These are phyloP conservation scores for Ophiostoma pallidulum DNA, from an alignment of 2,329 filamentous ascomycete species.

Conservation along the genomic window DNA sequence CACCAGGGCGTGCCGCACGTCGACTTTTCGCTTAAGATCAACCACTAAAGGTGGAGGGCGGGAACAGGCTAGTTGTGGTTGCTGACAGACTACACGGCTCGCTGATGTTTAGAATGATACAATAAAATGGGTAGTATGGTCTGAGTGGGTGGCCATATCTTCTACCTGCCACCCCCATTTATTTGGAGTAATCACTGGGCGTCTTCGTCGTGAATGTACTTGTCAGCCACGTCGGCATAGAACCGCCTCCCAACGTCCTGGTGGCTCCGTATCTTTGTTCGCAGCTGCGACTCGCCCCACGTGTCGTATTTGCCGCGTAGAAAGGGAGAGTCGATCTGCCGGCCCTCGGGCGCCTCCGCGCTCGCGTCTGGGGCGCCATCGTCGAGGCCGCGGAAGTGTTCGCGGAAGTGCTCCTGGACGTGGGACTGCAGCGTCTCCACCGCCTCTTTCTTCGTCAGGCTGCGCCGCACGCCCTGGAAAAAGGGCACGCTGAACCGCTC, in stretches of 20 bases:
- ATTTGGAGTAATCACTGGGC: too few relatives aligned
- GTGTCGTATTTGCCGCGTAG: conserved; percentile 40
- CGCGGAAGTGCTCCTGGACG: conserved; percentile 26
- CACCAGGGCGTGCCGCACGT: conserved; percentile 92
- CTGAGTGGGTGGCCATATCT: too few relatives aligned
- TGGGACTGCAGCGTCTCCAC: conserved; percentile 29
- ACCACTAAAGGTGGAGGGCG: conserved; percentile 19
- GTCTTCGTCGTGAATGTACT: too few relatives aligned
- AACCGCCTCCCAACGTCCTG: conserved; percentile 37
- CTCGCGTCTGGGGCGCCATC: background rate
- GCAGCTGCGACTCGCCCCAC: conserved; percentile 44
- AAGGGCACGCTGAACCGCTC: conserved; percentile 37
- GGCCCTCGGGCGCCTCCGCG: conserved; percentile 26
- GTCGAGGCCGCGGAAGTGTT: background rate
- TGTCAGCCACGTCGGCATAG: conserved; percentile 38
- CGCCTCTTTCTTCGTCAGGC: conserved; percentile 35
- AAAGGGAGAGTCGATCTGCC: conserved; percentile 39
- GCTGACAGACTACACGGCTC: too few relatives aligned
- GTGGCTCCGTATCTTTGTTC: conserved; percentile 45
- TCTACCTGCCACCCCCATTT: too few relatives aligned
- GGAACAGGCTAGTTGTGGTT: background rate
- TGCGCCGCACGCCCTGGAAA: conserved; percentile 40
- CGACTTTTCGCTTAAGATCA: conserved; percentile 92
- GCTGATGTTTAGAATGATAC: too few relatives aligned
- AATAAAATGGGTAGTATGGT: too few relatives aligned